Evolutionary conservation across 129 eudicot genomes (phyloP), one percentile per base, ranked within the genome.

Genomic region (Flaveria sonorensis): DNA sequence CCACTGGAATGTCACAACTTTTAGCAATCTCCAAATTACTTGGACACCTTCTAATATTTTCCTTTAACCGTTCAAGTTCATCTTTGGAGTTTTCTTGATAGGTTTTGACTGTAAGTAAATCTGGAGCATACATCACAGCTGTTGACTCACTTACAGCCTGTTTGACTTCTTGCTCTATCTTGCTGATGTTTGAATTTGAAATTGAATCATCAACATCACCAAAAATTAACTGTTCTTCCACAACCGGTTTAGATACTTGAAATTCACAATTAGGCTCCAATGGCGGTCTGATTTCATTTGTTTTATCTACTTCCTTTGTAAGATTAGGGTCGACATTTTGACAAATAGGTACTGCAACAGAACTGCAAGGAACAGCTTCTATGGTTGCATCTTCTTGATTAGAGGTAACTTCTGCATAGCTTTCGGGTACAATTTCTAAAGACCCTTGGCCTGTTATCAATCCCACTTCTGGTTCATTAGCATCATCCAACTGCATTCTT

Each of bases 221-320:
- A 68, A 88, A 95, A 57, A 83, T 76, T 36, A 95, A 84, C n/a
- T 78, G 89, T 74, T 91, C 94, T 77, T 87, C 97, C 39, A 87
- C 88, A 62, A 82, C 55, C 10, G 30, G 42, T 76, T 74, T 84
- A 19, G 85, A 50, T 47, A 64, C 28, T 60, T 83, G 81, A 59
- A 83, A 71, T 73, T 80, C 75, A 62, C 67, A 79, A 16, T 32
- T 75, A 71, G 84, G 55, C 61, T 69, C 81, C 36, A 40, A 66
- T 36, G 83, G 72, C 19, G 43, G 53, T 52, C 45, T 55, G 52
- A 60, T 23, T 78, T 68, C 82, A 71, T 75, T 70, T 24, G 7
- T n/a, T 68, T 85, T 82, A 16, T 57, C 69, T 53, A 47, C 80
- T 73, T 67, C 68, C 8, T 15, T 64, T 24, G 46, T 53, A 40